Base-by-base conservation (phyloP, 345 rosid species). In the Carallia brachiata region DNA sequence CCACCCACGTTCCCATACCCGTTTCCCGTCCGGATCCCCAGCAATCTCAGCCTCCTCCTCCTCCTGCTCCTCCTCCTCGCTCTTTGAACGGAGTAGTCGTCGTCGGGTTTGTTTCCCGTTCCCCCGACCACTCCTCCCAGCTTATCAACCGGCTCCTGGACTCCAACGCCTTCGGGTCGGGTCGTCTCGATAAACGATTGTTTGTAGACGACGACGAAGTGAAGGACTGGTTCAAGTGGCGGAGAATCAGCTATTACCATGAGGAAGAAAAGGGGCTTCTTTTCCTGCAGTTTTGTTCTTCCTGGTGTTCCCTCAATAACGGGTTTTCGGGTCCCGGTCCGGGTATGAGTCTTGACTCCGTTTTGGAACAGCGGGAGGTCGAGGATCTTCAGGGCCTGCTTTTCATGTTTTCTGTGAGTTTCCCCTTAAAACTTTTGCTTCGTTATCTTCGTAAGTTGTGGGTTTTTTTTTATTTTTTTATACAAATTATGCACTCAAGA, bases 351-450 rank as follows among this genome's bases (percentile, higher is more conserved):
- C 78, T 88, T 59, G 88, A 85, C 65, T 71, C 87, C 40, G 62
- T 74, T 70, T 61, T 82, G 70, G 92, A 87, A 68, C 87, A 86
- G 75, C 80, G 72, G 31, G 91, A 91, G 81, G 86, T 85, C 53
- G 91, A 91, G 61, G 90, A 91, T 75, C 90, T 91, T 66, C 91
- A 88, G 79, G 96, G 96, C 17, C 72, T 89, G 90, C 89, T 91
- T 50, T 88, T 91, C 72, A 89, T 91, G 91, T 91, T 89, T 80
- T 85, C 97, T 62, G 93, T 89, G 85, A 91, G 97, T 82, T 79
- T 12, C 17, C 28, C 13, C 4, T 19, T 5, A 19, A 1, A 27
- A 54, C 44, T 28, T 59, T 65, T 39, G 27, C 17, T 44, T 54
- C 44, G 48, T 32, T n/a, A n/a, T 23, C 32, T 56, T 27, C 13